phyloP scores from a whole-genome alignment of 495 filamentous ascomycete genomes.

The Talaromyces thailandensis region DNA sequence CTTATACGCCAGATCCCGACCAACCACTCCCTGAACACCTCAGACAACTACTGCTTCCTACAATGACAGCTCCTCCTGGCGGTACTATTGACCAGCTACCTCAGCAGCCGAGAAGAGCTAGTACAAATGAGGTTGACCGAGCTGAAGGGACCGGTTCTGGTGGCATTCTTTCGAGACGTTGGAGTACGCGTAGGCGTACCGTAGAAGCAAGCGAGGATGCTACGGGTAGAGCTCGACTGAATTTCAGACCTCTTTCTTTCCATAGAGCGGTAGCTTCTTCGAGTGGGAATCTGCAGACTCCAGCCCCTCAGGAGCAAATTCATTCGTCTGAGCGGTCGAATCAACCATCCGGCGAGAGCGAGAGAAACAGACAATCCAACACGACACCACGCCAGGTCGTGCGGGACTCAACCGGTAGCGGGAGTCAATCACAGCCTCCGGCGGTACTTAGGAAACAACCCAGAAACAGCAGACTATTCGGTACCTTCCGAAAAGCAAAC shows the following conservation, averaged over 20 bases:
- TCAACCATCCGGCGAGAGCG: background rate
- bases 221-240: background rate
- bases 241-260: conserved; percentile 2
- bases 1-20: conserved; percentile 66
- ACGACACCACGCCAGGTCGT: background rate
- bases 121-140: background rate
- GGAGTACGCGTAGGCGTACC: conserved; percentile 5
- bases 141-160: background rate
- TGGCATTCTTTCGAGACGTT: conserved; percentile 2
- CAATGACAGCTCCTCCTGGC: conserved; percentile 10
- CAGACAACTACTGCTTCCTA: conserved; percentile 25
- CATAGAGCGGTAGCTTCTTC: background rate
- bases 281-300: background rate
- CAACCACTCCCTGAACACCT: conserved; percentile 47
- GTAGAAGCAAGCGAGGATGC: background rate
- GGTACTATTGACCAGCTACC: conserved; percentile 2
- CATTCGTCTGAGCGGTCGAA: background rate
- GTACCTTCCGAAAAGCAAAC: background rate
- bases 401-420: background rate
- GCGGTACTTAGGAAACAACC: background rate
- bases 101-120: background rate
- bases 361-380: background rate
- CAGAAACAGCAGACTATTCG: conserved; percentile 1
- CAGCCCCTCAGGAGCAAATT: background rate
- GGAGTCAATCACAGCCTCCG: background rate